phyloP scores from a whole-genome alignment of 805 yeast species.

The Cyberlindnera amylophila region DNA sequence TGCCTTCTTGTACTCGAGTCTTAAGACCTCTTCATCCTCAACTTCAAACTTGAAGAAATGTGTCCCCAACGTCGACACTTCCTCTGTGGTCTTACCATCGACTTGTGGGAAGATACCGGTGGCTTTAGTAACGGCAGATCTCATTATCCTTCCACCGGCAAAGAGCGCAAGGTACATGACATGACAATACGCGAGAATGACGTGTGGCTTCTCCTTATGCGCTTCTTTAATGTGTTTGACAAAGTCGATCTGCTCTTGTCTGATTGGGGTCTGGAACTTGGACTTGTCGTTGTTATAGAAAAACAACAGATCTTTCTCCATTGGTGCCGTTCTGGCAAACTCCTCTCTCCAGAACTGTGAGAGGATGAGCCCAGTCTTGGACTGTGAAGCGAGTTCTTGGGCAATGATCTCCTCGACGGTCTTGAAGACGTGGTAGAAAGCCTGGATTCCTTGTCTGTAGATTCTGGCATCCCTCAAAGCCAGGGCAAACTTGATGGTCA shows the following conservation, averaged over 20 bases:
- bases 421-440: conserved; percentile 64
- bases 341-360: conserved; percentile 65
- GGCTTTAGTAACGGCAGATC: conserved; percentile 61
- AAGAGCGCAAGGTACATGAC: conserved; percentile 81
- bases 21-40: conserved; percentile 60
- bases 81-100: conserved; percentile 60
- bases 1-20: conserved; percentile 66
- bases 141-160: conserved; percentile 79
- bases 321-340: conserved; percentile 55
- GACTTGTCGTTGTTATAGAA: conserved; percentile 53
- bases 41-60: conserved; percentile 70
- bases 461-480: conserved; percentile 74
- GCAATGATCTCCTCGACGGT: conserved; percentile 55
- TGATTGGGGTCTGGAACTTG: conserved; percentile 55
- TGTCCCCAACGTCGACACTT: conserved; percentile 58
- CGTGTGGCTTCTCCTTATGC: conserved; percentile 60
- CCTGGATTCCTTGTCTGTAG: conserved; percentile 77
- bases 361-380: conserved; percentile 39
- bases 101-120: conserved; percentile 74
- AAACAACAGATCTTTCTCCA: conserved; percentile 61
- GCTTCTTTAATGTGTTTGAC: conserved; percentile 53
- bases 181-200: conserved; percentile 76
- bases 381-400: conserved; percentile 38
- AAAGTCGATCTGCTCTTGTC: conserved; percentile 60
- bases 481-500: conserved; percentile 66